Conservation (phyloP, 345 rosid species). For the Eucalyptus globulus region DNA sequence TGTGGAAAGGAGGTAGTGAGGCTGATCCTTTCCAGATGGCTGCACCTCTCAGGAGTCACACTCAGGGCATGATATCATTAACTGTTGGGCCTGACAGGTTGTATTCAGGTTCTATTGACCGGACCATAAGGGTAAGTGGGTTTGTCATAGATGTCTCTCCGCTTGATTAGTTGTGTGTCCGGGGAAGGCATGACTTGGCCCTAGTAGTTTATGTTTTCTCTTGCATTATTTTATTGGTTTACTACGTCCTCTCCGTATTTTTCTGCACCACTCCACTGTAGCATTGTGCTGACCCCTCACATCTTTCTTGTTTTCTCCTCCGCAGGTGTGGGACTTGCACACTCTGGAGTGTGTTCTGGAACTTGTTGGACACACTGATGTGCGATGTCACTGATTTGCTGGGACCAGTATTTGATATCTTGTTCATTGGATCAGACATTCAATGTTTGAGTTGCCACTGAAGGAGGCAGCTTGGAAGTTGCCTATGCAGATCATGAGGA, state of each 20-base stretch:
- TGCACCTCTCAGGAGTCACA: neutral
- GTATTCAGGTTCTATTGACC: conserved; percentile 39
- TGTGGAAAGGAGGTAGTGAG: neutral
- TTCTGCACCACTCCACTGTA: neutral
- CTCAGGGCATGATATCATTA: neutral
- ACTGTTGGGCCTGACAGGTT: neutral
- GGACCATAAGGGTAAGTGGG: conserved; percentile 28
- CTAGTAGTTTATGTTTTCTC: neutral
- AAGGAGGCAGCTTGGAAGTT: neutral
- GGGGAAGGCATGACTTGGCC: neutral
- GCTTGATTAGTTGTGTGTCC: neutral
- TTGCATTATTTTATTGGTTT: neutral
- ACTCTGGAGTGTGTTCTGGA: neutral
- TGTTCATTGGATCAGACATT: neutral
- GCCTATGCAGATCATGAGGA: neutral
- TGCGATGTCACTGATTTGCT: neutral
- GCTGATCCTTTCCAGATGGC: neutral
- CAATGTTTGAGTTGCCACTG: neutral
- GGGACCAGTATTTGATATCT: neutral
- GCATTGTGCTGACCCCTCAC: neutral
- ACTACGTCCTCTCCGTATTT: neutral
- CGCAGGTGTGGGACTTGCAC: neutral
- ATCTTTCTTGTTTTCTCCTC: neutral
- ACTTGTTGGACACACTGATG: neutral
- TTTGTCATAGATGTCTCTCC: neutral